Evolutionary conservation across 768 basidiomycete genomes (phyloP), one percentile per base, ranked within the genome.

Genomic region (Hygrophoropsis aurantiaca): DNA sequence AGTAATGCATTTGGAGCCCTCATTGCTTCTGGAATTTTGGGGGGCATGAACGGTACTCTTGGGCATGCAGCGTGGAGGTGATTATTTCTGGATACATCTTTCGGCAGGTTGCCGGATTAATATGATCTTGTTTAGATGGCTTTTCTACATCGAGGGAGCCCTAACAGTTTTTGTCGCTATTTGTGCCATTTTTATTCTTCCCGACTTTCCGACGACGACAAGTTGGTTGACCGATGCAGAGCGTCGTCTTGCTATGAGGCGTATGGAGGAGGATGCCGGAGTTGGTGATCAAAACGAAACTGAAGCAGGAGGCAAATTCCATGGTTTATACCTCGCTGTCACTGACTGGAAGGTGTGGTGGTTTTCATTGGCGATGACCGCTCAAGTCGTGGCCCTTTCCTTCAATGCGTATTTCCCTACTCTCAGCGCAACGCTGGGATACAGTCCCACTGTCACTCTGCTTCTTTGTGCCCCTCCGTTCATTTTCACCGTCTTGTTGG

Each of bases 401-500:
- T 91, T 91, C 75, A 85, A 86, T 61, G 84, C 81, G n/a, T 89
- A 82, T 64, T 91, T 90, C 71, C 87, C 85, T 19, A 88, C 90
- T 1, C 68, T 92, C 47, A 81, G 77, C 32, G 78, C 75, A 13
- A 92, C 90, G 5, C 72, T 94, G 61, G 85, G 85, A 11, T 86
- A 74, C 63, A 72, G 68, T 51, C 66, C 71, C 24, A 87, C 85
- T 2, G 69, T 82, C 32, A 83, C 85, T 3, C 72, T 90, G 9
- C 59, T 89, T 40, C 74, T 92, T 49, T 88, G 87, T 59, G 88
- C 84, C 7, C 90, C 89, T 7, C 89, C 88, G 15, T 90, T 80
- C 71, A 63, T 73, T 5, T 80, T 85, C 57, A 74, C 85, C 3
- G 78, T 77, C 16, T 54, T 82, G 15, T 65, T 77, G 21, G 74